Base-by-base conservation (phyloP, 306 rosid genomes). In the Quercus engelmannii region DNA sequence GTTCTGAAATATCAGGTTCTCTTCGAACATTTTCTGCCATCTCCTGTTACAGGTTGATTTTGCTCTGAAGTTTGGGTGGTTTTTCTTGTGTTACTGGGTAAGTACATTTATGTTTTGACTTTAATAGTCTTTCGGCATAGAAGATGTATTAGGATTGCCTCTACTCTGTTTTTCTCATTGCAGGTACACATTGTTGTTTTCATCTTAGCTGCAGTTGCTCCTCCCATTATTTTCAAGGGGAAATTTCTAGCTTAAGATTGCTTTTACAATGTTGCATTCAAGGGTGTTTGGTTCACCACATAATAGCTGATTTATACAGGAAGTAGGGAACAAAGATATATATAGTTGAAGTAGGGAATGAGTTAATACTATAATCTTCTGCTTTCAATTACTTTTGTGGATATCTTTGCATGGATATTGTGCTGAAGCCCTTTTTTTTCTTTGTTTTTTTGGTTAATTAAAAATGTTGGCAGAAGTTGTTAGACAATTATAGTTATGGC, bases 41-140 rank as follows among this genome's bases (percentile, higher is more conserved):
- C 82, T 83, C 68, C 17, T 73, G 74, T 85, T 74, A 67, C 97
- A 93, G 98, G 97, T 96, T 9, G 98, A 93, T 81, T 93, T 93
- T 87, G 96, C 97, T 83, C 74, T 96, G 82, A 93, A 91, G 92
- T 95, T 93, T 86, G 90, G 96, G 76, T 90, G 93, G 96, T 95
- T 95, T 86, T 95, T 95, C 89, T 35, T 90, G 78, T 25, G 54
- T 82, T 95, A 95, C 83, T 0, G 38, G 91, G 99, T 84, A 86
- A 88, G 87, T 84, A 68, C 76, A 55, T 59, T 69, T 26, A 9
- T 75, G 51, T 62, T 61, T 81, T 76, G 58, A 38, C 67, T 46
- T 26, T 75, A 41, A 55, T 64, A 33, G 55, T 82, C 68, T 58
- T 81, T 83, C 55, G 58, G 71, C 78, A 71, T 63, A 74, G 55